Evolutionary conservation across 495 filamentous ascomycete genomes (phyloP), one percentile per base, ranked within the genome.

Genomic region (Lichenothelia convexa): DNA sequence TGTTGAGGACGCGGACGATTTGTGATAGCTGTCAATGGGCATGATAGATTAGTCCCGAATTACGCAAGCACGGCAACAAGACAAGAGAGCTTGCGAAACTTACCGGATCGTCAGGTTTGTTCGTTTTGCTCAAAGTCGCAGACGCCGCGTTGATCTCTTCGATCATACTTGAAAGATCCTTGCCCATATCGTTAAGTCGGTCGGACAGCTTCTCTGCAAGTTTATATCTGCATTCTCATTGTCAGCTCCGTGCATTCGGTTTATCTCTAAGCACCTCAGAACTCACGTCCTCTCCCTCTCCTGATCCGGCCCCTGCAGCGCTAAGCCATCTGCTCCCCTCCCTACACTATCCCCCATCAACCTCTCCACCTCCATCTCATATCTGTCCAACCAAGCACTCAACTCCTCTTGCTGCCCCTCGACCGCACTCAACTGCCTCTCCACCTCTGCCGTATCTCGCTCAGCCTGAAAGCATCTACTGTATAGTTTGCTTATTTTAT

Each of bases 91-190:
- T 13, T 43, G 13, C 11, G 21, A 48, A 45, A 71, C 83, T 55
- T 71, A 93, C 86, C 45, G 85, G 87, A 62, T 93, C 87, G 56
- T 93, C 84, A 29, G 78, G 65, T 55, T 84, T 87, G 57, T 64
- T 78, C 30, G 77, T 85, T 66, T 87, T 89, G 64, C 71, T 86
- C 42, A 99, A 62, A 4, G 71, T 78, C 18, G 78, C 64, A 6
- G 77, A 83, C 32, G 84, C 83, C 39, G 71, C 70, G 50, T 99
- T 99, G 50, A 95, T 89, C 56, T 93, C 89, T 50, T 93, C 85
- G 50, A 99, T 93, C 85, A 99, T 94, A 57, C 76, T 80, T 27
- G 67, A 68, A 34, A 95, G 61, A 54, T 93, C 84, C 54, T 78
- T 82, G 55, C 82, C 82, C 78, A 93, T 91, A 38, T 84, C 80